Base-by-base conservation (phyloP, 2,329 filamentous ascomycete genomes). In the Paecilomyces niveus region DNA sequence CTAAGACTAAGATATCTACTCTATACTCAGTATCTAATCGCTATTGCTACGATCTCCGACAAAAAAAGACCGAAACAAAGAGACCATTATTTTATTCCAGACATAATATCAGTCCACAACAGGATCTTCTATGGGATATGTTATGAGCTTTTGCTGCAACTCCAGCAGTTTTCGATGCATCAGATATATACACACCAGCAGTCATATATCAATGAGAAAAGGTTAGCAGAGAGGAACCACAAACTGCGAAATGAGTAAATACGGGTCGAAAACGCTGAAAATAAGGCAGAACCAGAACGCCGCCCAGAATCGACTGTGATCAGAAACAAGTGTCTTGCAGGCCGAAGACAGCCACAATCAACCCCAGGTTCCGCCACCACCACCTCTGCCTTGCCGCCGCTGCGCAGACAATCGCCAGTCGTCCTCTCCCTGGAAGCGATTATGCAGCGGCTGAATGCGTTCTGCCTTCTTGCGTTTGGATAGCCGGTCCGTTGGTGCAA, bases 361-460 rank as follows among this genome's bases (percentile, higher is more conserved):
- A 64, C 78, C 94, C 94, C 94, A 99, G 8, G 94, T 99, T 2
- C 93, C 93, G 68, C 93, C 93, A 57, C 90, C 88, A 54, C 91
- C 94, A 60, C 90, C 89, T 64, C 93, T 83, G 3, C 92, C 93
- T 54, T 89, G 88, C 70, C 88, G 88, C 69, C 87, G 86, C 81
- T 99, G 94, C 11, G 93, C 89, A 67, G 88, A 92, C 61, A 99
- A 76, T 62, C 94, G 83, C 94, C 94, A 99, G 72, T 97, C 94
- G 71, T 99, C 93, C 71, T 96, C 92, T 2, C 87, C 89, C 2
- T 88, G 89, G 76, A 90, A 97, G 71, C 92, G 89, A 72, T 97
- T 97, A 73, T 97, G 92, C 76, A 99, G 75, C 51, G 94, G 94
- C 79, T 96, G 90, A 57, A 99, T 97, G 58, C 93, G 83, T 81